Conservation (phyloP, 176 grass and related monocot species). For the Musa beccarii region DNA sequence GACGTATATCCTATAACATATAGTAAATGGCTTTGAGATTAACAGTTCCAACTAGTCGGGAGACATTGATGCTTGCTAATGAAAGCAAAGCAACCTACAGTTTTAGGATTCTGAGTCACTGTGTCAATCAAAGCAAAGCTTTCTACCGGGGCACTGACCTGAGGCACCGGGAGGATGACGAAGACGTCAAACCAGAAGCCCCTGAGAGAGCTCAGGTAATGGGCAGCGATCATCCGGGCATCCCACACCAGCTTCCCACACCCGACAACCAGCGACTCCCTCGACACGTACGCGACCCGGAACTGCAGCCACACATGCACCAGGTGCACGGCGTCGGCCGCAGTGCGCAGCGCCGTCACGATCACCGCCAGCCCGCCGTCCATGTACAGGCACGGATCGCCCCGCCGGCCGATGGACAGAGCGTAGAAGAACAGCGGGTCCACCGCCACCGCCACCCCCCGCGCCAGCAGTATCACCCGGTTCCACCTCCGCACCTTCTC, state of each 20-base stretch:
- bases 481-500: constrained; percentile 75
- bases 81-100: no score
- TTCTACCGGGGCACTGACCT: constrained; percentile 31
- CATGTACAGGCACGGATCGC: constrained; percentile 47
- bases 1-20: no score
- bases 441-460: constrained; percentile 58
- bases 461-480: constrained; percentile 63
- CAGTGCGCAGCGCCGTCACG: constrained; percentile 51
- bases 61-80: no score
- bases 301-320: constrained; percentile 84
- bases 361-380: constrained; percentile 47
- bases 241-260: constrained; percentile 99
- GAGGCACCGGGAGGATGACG: constrained; percentile 82
- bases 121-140: no score
- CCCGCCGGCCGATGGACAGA: constrained; percentile 44
- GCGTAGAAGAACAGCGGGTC: constrained; percentile 98
- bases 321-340: constrained; percentile 58
- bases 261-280: constrained; percentile 85
- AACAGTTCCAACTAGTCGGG: no score
- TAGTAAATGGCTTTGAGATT: no score
- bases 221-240: constrained; percentile 59
- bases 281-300: constrained; percentile 82
- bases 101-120: no score
- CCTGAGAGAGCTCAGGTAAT: constrained; percentile 55
- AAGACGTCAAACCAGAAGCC: constrained; percentile 91